Conservation (phyloP, 495 filamentous ascomycete genomes). For the Lepraria neglecta region DNA sequence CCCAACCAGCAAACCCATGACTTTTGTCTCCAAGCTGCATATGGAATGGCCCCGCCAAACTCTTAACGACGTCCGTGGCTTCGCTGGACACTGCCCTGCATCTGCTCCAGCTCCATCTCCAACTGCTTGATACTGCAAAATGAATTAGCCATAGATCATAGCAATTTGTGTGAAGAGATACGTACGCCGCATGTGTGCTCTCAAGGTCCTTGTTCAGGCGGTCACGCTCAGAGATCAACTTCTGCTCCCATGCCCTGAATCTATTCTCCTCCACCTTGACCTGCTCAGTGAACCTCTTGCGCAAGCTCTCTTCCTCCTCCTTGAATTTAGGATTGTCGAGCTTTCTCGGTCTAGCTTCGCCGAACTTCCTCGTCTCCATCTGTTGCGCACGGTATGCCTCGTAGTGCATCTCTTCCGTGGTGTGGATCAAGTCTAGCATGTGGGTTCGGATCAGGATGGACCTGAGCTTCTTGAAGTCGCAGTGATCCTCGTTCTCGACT, state of each 20-base stretch:
- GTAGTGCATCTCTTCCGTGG: constrained; percentile 97
- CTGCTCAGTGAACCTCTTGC: constrained; percentile 99
- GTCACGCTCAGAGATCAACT: constrained; percentile 95
- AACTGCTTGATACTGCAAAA: constrained; percentile 75
- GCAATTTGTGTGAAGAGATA: constrained; percentile 19
- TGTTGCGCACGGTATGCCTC: constrained; percentile 97
- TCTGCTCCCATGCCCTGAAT: constrained; percentile 99
- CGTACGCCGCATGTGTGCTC: constrained; percentile 85
- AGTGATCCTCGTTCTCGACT: constrained; percentile 99
- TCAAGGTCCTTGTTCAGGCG: constrained; percentile 99
- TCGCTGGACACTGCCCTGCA: constrained; percentile 88
- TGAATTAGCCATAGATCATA: constrained; percentile 29
- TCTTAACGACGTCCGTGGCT: constrained; percentile 86
- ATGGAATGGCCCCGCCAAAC: neutral
- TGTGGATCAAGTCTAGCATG: constrained; percentile 99
- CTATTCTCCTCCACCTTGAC: constrained; percentile 99
- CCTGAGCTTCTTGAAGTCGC: constrained; percentile 99
- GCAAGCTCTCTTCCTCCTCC: constrained; percentile 94
- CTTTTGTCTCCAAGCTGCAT: neutral
- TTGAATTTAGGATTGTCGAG: constrained; percentile 99
- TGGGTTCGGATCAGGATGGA: constrained; percentile 99
- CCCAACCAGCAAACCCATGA: neutral
- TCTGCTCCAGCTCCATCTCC: constrained; percentile 82
- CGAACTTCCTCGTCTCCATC: constrained; percentile 99
- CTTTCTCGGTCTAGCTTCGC: constrained; percentile 93